Base-by-base conservation (phyloP, 2,329 filamentous ascomycete species). In the Laburnicola sp. region DNA sequence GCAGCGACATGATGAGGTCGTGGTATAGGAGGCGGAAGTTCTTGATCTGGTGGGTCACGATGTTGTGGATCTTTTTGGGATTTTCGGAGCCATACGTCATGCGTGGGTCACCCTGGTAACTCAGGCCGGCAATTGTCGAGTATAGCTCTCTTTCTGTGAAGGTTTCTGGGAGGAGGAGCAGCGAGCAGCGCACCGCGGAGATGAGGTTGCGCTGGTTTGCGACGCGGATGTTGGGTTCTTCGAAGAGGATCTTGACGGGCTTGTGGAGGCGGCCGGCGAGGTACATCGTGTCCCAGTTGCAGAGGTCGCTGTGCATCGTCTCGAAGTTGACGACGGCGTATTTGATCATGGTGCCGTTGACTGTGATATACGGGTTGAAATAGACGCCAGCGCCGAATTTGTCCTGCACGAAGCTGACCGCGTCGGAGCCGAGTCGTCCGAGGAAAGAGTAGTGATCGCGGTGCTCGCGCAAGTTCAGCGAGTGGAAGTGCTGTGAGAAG, bases 191-290 rank as follows among this genome's bases (percentile, higher is more conserved):
- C 4, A 97, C 80, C 2, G 95, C 95, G 6, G 93, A 93, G 37
- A 97, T 82, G 16, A 99, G 82, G 71, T 99, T 99, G 72, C 95
- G 87, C 74, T 99, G 94, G 73, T 99, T 97, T 3, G 93, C 91
- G 28, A 97, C 83, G 28, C 94, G 89, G 35, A 99, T 91, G 43
- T 86, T 86, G 0, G 94, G 90, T 66, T 99, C 90, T 70, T 99
- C 94, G 44, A 92, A 87, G 16, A 99, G 82, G 60, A 99, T 97
- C 78, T 99, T 97, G 74, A 96, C 94, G 1, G 94, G 94, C 72
- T 99, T 99, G 58, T 99, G 94, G 46, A 99, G 81, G 30, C 94
- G 88, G 3, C 94, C 94, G 4, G 95, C 94, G n/a, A 99, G 83
- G 73, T 99, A 99, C 25, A 99, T 79, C 0, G 91, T 96, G 56